Percentiles rank a stretch among this genome's conserved stretches.
phyloP scores from a whole-genome alignment of 768 basidiomycete species.

The Glaciozyma antarctica region DNA sequence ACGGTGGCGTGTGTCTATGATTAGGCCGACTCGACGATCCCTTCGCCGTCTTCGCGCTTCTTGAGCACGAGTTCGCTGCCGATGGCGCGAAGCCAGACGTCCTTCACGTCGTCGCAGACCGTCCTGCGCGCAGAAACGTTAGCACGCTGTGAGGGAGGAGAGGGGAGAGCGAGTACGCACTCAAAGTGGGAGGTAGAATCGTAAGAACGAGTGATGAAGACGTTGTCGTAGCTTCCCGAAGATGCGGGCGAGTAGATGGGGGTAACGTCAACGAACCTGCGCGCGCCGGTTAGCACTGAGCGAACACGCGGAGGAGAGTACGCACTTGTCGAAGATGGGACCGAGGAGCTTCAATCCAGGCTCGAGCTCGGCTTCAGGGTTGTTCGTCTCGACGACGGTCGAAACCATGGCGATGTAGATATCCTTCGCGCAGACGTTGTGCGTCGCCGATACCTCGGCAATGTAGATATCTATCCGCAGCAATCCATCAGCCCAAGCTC shows the following conservation, averaged over 20 bases:
- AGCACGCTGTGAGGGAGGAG: not conserved
- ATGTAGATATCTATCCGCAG: conserved; percentile 79
- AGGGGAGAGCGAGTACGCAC: conserved; percentile 44
- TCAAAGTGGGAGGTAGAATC: conserved; percentile 99
- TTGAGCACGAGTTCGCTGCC: conserved; percentile 72
- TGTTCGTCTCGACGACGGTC: conserved; percentile 90
- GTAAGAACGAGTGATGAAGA: conserved; percentile 95
- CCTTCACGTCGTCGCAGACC: conserved; percentile 90
- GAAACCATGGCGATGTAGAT: conserved; percentile 95
- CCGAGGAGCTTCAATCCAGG: conserved; percentile 88
- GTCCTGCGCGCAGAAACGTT: conserved; percentile 10
- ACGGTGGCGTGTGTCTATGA: not conserved
- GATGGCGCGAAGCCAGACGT: conserved; percentile 84
- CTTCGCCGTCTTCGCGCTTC: conserved; percentile 55
- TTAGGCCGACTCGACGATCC: conserved; percentile 7
- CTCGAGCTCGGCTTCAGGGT: conserved; percentile 82
- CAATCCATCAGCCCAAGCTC: conserved; percentile 12
- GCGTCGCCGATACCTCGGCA: conserved; percentile 90
- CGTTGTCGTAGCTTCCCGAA: conserved; percentile 69
- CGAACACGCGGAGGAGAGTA: conserved; percentile 9
- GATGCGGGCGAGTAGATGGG: conserved; percentile 83
- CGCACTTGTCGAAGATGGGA: conserved; percentile 84
- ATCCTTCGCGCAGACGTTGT: conserved; percentile 94
- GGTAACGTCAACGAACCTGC: conserved; percentile 79
- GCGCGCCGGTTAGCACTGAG: not conserved